Percentiles rank a stretch among this genome's conserved stretches.
phyloP scores from a whole-genome alignment of 208 protist species.

The Trypanosoma congolense region DNA sequence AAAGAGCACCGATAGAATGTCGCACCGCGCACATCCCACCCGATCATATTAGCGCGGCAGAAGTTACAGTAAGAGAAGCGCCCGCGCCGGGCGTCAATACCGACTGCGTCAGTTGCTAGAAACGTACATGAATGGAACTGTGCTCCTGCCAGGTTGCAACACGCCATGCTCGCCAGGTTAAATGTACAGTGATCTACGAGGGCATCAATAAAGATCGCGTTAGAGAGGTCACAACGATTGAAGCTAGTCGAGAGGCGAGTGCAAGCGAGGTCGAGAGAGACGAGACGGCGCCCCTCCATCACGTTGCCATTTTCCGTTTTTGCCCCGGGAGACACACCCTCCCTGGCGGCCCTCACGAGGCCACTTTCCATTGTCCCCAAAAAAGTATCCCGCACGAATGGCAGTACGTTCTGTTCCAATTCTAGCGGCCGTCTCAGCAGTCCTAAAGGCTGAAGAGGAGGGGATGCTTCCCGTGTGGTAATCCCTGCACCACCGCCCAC shows the following conservation, averaged over 20 bases:
- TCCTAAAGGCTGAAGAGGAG: slow-evolving; percentile 2
- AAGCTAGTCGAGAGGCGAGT: slow-evolving; percentile 51
- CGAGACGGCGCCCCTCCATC: slow-evolving; percentile 65
- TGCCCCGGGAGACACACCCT: not conserved
- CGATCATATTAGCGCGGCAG: slow-evolving; percentile 38
- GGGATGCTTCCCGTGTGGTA: no score
- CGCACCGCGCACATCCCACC: slow-evolving; percentile 65
- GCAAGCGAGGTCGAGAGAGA: slow-evolving; percentile 44
- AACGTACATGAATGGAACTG: slow-evolving; percentile 81
- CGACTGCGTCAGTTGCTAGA: slow-evolving; percentile 32
- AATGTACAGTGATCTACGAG: slow-evolving; percentile 59
- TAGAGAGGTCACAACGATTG: slow-evolving; percentile 58
- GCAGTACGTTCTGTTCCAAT: slow-evolving; percentile 21
- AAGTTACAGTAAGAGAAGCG: slow-evolving; percentile 80
- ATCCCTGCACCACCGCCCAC: no score
- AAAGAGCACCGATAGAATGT: slow-evolving; percentile 79
- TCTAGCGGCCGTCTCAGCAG: slow-evolving; percentile 11
- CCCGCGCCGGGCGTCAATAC: slow-evolving; percentile 27
- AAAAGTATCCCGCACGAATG: slow-evolving; percentile 35
- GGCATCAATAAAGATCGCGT: slow-evolving; percentile 23
- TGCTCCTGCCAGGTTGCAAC: slow-evolving; percentile 31
- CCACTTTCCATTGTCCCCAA: slow-evolving; percentile 29
- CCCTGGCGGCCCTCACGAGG: not conserved
- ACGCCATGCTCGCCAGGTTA: slow-evolving; percentile 41
- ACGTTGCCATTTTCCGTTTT: slow-evolving; percentile 36